Conservation (phyloP, 768 basidiomycete genomes). For the Podaxis rugospora region DNA sequence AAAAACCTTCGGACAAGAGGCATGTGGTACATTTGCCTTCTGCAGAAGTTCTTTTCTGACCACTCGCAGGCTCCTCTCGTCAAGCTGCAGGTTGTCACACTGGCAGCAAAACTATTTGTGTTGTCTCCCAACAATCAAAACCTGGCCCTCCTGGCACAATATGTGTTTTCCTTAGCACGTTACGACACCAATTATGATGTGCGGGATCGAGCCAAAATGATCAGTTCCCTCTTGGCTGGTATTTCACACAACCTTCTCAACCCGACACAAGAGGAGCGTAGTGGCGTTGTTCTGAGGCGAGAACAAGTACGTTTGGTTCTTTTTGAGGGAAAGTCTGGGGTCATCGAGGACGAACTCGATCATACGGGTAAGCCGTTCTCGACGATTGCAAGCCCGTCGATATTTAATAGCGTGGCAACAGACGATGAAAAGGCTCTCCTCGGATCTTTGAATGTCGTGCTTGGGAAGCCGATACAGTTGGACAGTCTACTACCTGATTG, state of each 20-base stretch:
- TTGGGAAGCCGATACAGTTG: constrained; percentile 46
- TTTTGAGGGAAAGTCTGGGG: constrained; percentile 67
- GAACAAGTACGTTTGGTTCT: constrained; percentile 81
- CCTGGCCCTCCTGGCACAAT: constrained; percentile 53
- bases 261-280: constrained; percentile 35
- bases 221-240: constrained; percentile 55
- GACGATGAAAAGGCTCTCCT: constrained; percentile 41
- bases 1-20: constrained; percentile 72
- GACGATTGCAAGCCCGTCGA: neutral
- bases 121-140: constrained; percentile 52
- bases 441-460: constrained; percentile 65
- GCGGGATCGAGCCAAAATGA: constrained; percentile 82
- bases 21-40: constrained; percentile 22
- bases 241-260: constrained; percentile 1
- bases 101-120: constrained; percentile 82
- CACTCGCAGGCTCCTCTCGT: constrained; percentile 50
- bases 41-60: neutral
- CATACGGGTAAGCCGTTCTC: constrained; percentile 24
- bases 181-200: constrained; percentile 91
- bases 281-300: constrained; percentile 73
- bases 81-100: constrained; percentile 79
- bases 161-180: constrained; percentile 79
- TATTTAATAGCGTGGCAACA: constrained; percentile 15
- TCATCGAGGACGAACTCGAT: constrained; percentile 33
- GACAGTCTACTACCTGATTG: constrained; percentile 72